phyloP scores from a whole-genome alignment of 495 filamentous ascomycete genomes.

The Penicillium arizonense region DNA sequence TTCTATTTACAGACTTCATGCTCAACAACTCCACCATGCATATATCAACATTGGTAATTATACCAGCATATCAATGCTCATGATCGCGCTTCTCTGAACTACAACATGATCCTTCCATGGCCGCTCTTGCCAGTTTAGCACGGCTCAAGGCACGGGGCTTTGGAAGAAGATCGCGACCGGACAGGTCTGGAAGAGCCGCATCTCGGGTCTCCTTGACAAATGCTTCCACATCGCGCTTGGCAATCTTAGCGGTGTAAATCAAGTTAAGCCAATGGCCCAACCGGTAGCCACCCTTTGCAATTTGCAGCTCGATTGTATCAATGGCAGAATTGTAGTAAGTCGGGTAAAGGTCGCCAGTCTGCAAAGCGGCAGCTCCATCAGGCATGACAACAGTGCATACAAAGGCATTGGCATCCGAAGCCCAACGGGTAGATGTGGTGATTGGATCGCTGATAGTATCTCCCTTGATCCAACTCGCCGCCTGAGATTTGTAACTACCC shows the following conservation, averaged over 20 bases:
- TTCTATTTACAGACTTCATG: too few relatives aligned
- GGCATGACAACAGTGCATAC: slow-evolving; percentile 55
- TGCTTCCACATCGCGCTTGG: slow-evolving; percentile 12
- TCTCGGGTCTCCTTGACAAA: slow-evolving; percentile 4
- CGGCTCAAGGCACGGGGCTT: slow-evolving; percentile 15
- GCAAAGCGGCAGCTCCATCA: slow-evolving; percentile 19
- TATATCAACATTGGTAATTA: too few relatives aligned
- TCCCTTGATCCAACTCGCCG: slow-evolving; percentile 49
- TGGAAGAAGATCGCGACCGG: slow-evolving; percentile 8
- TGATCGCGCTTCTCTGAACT: slow-evolving; percentile 12
- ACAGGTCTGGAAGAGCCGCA: slow-evolving; percentile 1
- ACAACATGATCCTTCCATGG: slow-evolving; percentile 25
- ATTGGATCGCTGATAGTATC: slow-evolving; percentile 35
- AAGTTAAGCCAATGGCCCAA: slow-evolving; percentile 41
- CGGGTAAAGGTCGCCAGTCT: slow-evolving; percentile 36
- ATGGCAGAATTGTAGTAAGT: slow-evolving; percentile 54
- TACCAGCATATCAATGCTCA: slow-evolving; percentile 7
- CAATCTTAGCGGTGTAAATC: slow-evolving; percentile 17
- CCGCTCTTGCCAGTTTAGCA: slow-evolving; percentile 21
- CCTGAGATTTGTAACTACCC: slow-evolving; percentile 44
- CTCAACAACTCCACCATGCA: too few relatives aligned
- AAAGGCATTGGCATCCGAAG: slow-evolving; percentile 54
- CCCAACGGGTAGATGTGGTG: slow-evolving; percentile 50
- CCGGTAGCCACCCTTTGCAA: slow-evolving; percentile 74
- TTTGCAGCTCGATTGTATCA: slow-evolving; percentile 65